A percentile compares a stretch with the other conserved stretches of the same genome.
Conservation (phyloP, 352 stramenopile species). For the Aphanomyces euteiches region DNA sequence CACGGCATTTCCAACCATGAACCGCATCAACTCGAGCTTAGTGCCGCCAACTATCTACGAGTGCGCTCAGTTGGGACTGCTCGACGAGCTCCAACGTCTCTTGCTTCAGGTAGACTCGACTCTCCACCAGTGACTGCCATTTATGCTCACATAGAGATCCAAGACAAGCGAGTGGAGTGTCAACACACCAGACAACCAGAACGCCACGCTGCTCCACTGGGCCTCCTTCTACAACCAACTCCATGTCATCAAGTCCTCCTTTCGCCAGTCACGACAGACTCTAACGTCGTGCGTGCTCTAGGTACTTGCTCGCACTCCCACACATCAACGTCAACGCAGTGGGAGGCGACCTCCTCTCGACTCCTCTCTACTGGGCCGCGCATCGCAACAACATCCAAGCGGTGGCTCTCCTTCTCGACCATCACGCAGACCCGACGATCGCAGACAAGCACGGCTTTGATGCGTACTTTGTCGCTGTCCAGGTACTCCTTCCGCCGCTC, state of each 20-base stretch:
- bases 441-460: constrained; percentile 49
- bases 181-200: constrained; percentile 45
- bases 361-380: constrained; percentile 70
- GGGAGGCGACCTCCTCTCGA: constrained; percentile 56
- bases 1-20: constrained; percentile 35
- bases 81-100: constrained; percentile 59
- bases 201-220: constrained; percentile 68
- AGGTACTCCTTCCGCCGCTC: constrained; percentile 29
- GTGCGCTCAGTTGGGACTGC: constrained; percentile 56
- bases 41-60: constrained; percentile 47
- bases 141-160: background rate
- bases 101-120: constrained; percentile 38
- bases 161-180: constrained; percentile 40
- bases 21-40: constrained; percentile 40
- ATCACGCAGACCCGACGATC: constrained; percentile 54
- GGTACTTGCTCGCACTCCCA: constrained; percentile 50
- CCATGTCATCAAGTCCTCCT: constrained; percentile 59
- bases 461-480: constrained; percentile 64
- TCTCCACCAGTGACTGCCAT: background rate
- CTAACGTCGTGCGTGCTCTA: constrained; percentile 29
- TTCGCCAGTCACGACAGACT: background rate
- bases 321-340: constrained; percentile 48
- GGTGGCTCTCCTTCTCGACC: constrained; percentile 60
- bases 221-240: constrained; percentile 81
- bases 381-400: constrained; percentile 78